These are phyloP conservation scores for Cercophora sp. DNA, from an alignment of 495 filamentous ascomycete genomes.

Conservation along the genomic window DNA sequence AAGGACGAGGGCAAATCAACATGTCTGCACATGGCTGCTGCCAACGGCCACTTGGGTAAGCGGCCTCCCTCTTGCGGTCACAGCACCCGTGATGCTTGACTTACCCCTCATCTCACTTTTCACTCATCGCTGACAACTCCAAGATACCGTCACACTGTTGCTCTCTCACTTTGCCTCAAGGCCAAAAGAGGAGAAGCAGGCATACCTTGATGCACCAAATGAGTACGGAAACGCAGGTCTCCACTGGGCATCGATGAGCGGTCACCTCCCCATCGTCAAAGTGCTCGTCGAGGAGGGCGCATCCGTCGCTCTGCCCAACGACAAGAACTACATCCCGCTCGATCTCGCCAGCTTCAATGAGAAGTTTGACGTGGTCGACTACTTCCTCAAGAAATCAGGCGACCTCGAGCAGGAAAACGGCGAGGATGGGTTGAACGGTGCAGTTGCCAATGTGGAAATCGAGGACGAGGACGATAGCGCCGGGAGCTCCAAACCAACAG, in stretches of 20 bases:
- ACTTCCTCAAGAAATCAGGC: slow-evolving; percentile 54
- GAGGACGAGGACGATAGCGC: slow-evolving; percentile 6
- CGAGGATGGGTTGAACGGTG: slow-evolving; percentile 28
- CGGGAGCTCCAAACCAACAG: no score
- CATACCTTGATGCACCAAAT: slow-evolving; percentile 66
- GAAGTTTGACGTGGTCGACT: slow-evolving; percentile 63
- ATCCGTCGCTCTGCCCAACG: slow-evolving; percentile 68
- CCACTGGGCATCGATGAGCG: slow-evolving; percentile 89
- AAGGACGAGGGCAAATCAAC: slow-evolving; percentile 70
- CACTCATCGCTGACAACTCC: not conserved
- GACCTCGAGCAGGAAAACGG: slow-evolving; percentile 51
- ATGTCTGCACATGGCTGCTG: slow-evolving; percentile 81
- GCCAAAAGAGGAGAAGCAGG: slow-evolving; percentile 28
- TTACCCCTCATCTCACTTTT: not conserved
- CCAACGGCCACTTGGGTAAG: slow-evolving; percentile 79
- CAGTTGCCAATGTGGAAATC: slow-evolving; percentile 25
- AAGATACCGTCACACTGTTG: slow-evolving; percentile 41
- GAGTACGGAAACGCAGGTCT: slow-evolving; percentile 79
- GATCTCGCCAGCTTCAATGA: slow-evolving; percentile 77
- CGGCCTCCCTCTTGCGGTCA: not conserved
- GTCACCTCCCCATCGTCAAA: slow-evolving; percentile 77
- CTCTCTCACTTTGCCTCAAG: slow-evolving; percentile 34
- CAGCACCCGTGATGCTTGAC: not conserved
- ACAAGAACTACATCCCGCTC: slow-evolving; percentile 77
- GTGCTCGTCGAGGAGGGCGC: slow-evolving; percentile 59